These are phyloP conservation scores for Terana coerulea DNA, from an alignment of 768 basidiomycete species.

Conservation along the genomic window DNA sequence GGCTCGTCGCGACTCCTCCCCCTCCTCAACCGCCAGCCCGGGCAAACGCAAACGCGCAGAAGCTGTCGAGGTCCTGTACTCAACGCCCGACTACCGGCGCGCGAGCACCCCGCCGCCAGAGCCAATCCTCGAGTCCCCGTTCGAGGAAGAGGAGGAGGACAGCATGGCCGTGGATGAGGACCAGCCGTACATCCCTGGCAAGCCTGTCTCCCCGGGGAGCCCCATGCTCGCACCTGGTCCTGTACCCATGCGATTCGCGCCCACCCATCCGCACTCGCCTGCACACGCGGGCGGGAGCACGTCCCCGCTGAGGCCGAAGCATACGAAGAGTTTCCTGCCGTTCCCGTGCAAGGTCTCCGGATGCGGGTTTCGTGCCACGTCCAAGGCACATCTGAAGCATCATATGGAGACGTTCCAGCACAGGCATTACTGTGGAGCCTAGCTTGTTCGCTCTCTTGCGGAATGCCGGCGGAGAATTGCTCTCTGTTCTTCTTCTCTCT, in stretches of 20 bases:
- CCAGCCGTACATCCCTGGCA: background rate
- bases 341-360: conserved; percentile 4
- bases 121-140: background rate
- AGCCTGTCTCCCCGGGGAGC: background rate
- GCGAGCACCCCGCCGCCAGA: background rate
- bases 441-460: too few relatives aligned
- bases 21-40: background rate
- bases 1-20: too few relatives aligned
- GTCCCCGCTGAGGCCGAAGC: background rate
- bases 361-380: conserved; percentile 6
- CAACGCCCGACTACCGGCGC: background rate
- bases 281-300: too few relatives aligned
- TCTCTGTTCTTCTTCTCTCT: too few relatives aligned
- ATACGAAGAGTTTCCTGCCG: background rate
- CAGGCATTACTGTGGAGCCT: too few relatives aligned
- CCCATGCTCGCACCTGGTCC: background rate
- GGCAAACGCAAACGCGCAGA: background rate
- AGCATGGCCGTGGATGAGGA: background rate
- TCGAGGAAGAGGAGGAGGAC: background rate
- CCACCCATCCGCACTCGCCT: too few relatives aligned
- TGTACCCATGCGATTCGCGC: background rate
- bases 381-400: conserved; percentile 6
- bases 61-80: background rate
- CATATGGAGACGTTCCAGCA: conserved; percentile 11
- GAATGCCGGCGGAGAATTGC: too few relatives aligned